Evolutionary conservation across 306 rosid species (phyloP).

Genomic region (Fagus sylvatica): DNA sequence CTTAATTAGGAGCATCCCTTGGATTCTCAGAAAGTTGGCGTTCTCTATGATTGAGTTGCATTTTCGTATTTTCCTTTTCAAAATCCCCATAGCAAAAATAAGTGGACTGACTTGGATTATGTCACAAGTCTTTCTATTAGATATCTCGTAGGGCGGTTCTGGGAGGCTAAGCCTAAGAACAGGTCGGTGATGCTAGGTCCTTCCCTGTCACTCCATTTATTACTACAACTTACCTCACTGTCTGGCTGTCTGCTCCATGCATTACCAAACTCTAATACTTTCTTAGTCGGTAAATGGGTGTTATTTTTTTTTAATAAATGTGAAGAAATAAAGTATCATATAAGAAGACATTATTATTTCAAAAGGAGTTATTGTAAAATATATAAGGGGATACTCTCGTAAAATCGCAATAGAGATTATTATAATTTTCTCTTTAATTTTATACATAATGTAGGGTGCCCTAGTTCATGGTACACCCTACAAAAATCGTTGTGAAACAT

Average conservation of each 20-base stretch:
- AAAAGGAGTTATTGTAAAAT: too few relatives aligned
- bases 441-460: too few relatives aligned
- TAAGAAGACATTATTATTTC: too few relatives aligned
- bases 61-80: not conserved
- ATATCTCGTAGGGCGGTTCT: not conserved
- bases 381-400: too few relatives aligned
- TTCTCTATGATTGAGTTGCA: not conserved
- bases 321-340: too few relatives aligned
- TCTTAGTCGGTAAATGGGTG: too few relatives aligned
- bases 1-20: not conserved
- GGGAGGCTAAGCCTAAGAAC: not conserved
- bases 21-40: not conserved
- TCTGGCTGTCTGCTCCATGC: not conserved
- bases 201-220: not conserved
- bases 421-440: too few relatives aligned
- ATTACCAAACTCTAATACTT: not conserved
- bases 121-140: not conserved
- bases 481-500: too few relatives aligned
- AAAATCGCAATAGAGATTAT: too few relatives aligned
- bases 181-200: conserved; percentile 25
- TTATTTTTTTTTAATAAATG: too few relatives aligned
- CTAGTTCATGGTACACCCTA: too few relatives aligned
- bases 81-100: not conserved
- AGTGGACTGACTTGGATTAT: not conserved
- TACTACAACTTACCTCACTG: not conserved